A percentile compares a stretch with the other conserved stretches of the same genome.
Evolutionary conservation across 2,329 filamentous ascomycete genomes (phyloP).

Genomic region (Fusarium neocosmosporiellum): DNA sequence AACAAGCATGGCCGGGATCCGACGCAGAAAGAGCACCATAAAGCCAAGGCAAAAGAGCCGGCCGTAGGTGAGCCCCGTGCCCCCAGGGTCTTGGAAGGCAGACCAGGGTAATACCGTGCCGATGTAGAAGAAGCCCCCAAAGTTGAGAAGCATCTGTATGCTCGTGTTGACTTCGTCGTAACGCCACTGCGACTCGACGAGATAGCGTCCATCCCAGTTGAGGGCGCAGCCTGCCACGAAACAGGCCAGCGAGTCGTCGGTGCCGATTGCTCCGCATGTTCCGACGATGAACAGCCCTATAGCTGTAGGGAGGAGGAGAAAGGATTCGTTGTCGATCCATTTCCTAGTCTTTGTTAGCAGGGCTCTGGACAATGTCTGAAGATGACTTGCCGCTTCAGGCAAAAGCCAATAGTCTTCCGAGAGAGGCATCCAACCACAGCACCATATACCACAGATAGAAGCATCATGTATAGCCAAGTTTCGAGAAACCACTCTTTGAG

Average conservation of each 20-base stretch:
- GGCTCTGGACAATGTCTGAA: neutral
- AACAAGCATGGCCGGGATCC: slow-evolving; percentile 66
- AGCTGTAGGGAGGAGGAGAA: slow-evolving; percentile 62
- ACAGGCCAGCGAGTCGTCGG: slow-evolving; percentile 70
- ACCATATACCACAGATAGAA: slow-evolving; percentile 64
- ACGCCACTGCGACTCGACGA: slow-evolving; percentile 63
- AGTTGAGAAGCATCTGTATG: slow-evolving; percentile 68
- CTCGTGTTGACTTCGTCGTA: slow-evolving; percentile 70
- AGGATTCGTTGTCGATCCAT: slow-evolving; percentile 68
- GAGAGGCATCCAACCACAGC: slow-evolving; percentile 59
- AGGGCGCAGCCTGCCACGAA: slow-evolving; percentile 68
- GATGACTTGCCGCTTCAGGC: slow-evolving; percentile 45
- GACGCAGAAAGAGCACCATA: slow-evolving; percentile 63
- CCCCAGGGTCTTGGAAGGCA: slow-evolving; percentile 61
- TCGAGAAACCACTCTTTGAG: slow-evolving; percentile 68
- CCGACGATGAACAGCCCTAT: slow-evolving; percentile 68
- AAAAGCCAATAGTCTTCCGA: slow-evolving; percentile 36
- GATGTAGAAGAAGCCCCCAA: slow-evolving; percentile 70
- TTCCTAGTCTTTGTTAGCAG: slow-evolving; percentile 46
- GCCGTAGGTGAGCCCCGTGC: slow-evolving; percentile 62
- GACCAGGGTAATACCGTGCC: slow-evolving; percentile 66
- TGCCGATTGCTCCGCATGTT: slow-evolving; percentile 66
- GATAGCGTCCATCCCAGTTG: slow-evolving; percentile 71
- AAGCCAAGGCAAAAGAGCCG: slow-evolving; percentile 63
- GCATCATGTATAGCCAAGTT: slow-evolving; percentile 68